A percentile compares a stretch with the other conserved stretches of the same genome.
phyloP scores from a whole-genome alignment of 768 basidiomycete genomes.

The Lentinula boryana region DNA sequence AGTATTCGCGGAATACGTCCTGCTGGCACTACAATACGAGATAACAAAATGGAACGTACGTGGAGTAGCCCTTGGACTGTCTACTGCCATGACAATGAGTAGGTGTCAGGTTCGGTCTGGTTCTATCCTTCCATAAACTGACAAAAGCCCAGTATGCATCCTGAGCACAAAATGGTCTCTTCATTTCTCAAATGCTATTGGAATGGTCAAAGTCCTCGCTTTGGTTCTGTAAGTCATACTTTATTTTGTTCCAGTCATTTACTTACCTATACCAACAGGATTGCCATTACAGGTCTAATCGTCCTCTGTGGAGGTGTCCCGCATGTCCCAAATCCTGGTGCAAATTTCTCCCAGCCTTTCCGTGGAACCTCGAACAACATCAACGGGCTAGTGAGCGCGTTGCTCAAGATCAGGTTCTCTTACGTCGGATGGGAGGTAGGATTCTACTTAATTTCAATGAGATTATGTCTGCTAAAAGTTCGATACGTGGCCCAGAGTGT shows the following conservation, averaged over 20 bases:
- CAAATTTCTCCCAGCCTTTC: neutral
- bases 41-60: neutral
- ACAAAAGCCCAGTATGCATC: neutral
- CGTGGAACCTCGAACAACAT: neutral
- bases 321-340: neutral
- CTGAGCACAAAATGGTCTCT: conserved; percentile 39
- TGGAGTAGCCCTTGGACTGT: neutral
- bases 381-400: conserved; percentile 12
- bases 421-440: conserved; percentile 32
- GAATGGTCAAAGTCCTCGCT: conserved; percentile 47
- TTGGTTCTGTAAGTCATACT: conserved; percentile 24
- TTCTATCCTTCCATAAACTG: neutral
- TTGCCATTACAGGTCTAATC: conserved; percentile 44
- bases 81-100: neutral
- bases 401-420: conserved; percentile 27
- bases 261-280: conserved; percentile 2
- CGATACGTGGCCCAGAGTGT: neutral
- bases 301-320: conserved; percentile 20
- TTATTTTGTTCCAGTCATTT: neutral
- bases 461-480: conserved; percentile 45
- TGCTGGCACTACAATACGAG: neutral
- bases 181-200: conserved; percentile 58
- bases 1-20: neutral
- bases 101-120: neutral
- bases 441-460: conserved; percentile 18